A percentile compares a stretch with the other conserved stretches of the same genome.
Evolutionary conservation across 2,329 filamentous ascomycete species (phyloP).

Genomic region (Aureobasidium sp.): DNA sequence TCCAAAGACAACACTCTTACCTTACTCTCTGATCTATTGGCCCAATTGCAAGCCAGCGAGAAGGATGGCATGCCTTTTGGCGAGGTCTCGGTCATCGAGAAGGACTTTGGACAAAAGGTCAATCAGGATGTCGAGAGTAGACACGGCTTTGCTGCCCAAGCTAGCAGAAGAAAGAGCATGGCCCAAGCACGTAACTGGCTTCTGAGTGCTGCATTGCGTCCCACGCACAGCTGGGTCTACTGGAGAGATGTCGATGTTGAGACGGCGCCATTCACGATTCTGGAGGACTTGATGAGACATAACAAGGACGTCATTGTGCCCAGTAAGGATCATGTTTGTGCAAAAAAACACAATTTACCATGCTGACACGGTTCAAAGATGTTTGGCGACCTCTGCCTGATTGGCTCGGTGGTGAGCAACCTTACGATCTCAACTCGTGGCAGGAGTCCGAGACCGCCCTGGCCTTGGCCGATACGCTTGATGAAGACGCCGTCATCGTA

Average conservation of each 20-base stretch:
- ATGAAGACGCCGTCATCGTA: conserved; percentile 97
- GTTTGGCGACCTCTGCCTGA: conserved; percentile 98
- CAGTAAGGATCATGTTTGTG: conserved; percentile 56
- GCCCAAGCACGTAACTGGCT: conserved; percentile 97
- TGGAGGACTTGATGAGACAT: conserved; percentile 96
- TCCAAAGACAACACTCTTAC: conserved; percentile 86
- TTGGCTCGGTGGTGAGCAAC: conserved; percentile 97
- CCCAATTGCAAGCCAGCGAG: conserved; percentile 69
- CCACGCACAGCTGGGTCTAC: conserved; percentile 98
- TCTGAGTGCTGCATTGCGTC: conserved; percentile 81
- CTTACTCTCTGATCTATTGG: conserved; percentile 66
- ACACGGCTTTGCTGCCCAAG: conserved; percentile 95
- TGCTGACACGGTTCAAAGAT: conserved; percentile 36
- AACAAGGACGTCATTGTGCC: conserved; percentile 99
- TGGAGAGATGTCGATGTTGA: conserved; percentile 99
- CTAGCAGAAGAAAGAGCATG: conserved; percentile 90
- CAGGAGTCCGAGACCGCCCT: conserved; percentile 97
- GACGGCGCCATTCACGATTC: conserved; percentile 90
- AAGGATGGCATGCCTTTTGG: conserved; percentile 80
- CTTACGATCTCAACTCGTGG: conserved; percentile 98
- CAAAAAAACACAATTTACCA: conserved; percentile 38
- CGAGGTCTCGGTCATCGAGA: conserved; percentile 96
- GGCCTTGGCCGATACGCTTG: conserved; percentile 84
- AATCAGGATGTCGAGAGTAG: conserved; percentile 96
- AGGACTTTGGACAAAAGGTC: conserved; percentile 97